Percentiles rank a stretch among this genome's conserved stretches.
Conservation (phyloP, 2,329 filamentous ascomycete species). For the Aureobasidium sp. region DNA sequence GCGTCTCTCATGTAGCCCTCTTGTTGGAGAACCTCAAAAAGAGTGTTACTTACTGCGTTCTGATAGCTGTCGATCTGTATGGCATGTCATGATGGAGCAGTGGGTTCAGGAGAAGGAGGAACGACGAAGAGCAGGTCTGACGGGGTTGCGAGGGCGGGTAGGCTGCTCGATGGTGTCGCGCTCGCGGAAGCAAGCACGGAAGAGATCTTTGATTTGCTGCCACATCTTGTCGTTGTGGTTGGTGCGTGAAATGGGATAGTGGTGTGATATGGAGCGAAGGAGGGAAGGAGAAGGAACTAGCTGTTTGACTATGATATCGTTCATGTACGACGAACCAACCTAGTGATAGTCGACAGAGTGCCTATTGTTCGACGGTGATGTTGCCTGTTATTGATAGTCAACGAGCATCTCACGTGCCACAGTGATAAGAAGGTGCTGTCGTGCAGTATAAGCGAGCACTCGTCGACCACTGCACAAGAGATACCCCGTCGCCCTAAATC, state of each 20-base stretch:
- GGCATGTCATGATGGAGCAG: background rate
- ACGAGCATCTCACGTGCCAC: background rate
- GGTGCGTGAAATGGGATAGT: background rate
- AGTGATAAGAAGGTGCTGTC: background rate
- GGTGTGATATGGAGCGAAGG: background rate
- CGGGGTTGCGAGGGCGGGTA: background rate
- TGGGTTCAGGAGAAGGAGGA: background rate
- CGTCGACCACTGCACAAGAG: background rate
- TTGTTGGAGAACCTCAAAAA: background rate
- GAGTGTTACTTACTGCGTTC: background rate
- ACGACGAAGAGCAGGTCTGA: slow-evolving; percentile 1
- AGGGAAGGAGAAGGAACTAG: background rate
- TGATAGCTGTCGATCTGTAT: background rate
- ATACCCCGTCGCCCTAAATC: background rate
- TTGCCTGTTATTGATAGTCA: background rate
- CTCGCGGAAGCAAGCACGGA: background rate
- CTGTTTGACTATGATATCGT: background rate
- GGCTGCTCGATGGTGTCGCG: background rate
- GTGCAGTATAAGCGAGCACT: background rate
- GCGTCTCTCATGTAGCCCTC: no score
- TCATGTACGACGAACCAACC: background rate
- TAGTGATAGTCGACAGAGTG: background rate
- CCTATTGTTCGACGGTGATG: background rate
- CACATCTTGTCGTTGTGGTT: background rate
- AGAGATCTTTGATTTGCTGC: background rate